phyloP scores from a whole-genome alignment of 73 alveolate species.

The Paramecium octaurelia region DNA sequence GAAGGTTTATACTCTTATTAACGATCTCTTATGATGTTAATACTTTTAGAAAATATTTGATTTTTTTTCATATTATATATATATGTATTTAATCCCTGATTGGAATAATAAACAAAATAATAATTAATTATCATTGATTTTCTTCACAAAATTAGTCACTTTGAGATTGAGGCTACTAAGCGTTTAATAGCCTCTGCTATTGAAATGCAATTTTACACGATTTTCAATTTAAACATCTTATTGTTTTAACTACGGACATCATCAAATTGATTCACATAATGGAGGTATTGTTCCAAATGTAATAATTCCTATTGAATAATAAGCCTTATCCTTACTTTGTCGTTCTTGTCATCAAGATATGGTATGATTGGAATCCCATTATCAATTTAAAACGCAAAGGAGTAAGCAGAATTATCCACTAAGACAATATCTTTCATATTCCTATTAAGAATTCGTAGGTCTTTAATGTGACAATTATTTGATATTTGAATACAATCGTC shows the following conservation, averaged over 20 bases:
- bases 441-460: conserved; percentile 66
- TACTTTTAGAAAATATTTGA: neutral
- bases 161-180: neutral
- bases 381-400: conserved; percentile 79
- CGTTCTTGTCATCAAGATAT: conserved; percentile 81
- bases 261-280: neutral
- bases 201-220: neutral
- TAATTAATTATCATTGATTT: neutral
- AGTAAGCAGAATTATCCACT: conserved; percentile 86
- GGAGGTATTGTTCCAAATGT: neutral
- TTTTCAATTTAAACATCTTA: neutral
- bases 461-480: conserved; percentile 69
- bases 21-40: neutral
- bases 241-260: conserved; percentile 6
- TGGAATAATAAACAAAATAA: neutral
- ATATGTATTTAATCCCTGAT: neutral
- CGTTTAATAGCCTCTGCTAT: neutral
- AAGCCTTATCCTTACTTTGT: conserved; percentile 19
- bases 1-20: neutral
- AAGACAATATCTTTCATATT: conserved; percentile 71
- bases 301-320: neutral
- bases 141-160: neutral
- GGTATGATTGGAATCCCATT: conserved; percentile 93
- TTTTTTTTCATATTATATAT: neutral
- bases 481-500: conserved; percentile 69